phyloP scores from a whole-genome alignment of 2,329 filamentous ascomycete species.

The Trichoderma atroviride region DNA sequence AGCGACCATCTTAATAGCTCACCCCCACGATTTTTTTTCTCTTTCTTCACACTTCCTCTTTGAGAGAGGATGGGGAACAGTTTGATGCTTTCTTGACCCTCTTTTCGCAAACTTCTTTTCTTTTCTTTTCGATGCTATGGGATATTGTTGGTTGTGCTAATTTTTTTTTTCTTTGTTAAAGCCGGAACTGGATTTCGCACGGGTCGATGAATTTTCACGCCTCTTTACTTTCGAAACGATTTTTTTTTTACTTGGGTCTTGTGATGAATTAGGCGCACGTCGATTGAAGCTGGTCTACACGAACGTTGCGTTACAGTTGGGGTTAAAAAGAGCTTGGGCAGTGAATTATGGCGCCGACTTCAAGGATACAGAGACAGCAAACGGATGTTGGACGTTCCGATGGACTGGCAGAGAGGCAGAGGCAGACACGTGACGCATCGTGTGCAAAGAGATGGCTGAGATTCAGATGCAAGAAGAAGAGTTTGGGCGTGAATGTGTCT shows the following conservation, averaged over 20 bases:
- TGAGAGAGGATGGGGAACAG: not conserved
- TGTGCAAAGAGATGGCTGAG: not conserved
- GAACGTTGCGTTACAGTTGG: not conserved
- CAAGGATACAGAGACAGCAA: not conserved
- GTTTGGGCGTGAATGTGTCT: not conserved
- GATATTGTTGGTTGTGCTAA: not conserved
- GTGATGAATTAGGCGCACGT: not conserved
- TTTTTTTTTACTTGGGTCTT: not conserved
- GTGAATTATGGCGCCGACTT: conserved; percentile 21
- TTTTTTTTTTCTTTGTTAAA: not conserved
- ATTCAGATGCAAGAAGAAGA: not conserved
- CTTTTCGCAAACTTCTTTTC: not conserved
- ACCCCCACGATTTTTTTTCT: conserved; percentile 28
- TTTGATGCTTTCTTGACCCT: conserved; percentile 26
- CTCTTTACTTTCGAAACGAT: not conserved
- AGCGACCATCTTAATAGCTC: not conserved
- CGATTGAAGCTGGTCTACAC: conserved; percentile 3
- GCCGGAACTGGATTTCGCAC: conserved; percentile 16
- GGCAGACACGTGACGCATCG: not conserved
- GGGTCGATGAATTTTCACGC: not conserved
- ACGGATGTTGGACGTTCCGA: not conserved
- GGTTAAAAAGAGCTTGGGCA: not conserved
- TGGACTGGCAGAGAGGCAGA: not conserved
- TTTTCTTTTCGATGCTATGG: not conserved
- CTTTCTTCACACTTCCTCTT: conserved; percentile 28